Percentiles rank a stretch among this genome's conserved stretches.
Conservation (phyloP, 1,139 yeast genomes). For the Diutina sp. region DNA sequence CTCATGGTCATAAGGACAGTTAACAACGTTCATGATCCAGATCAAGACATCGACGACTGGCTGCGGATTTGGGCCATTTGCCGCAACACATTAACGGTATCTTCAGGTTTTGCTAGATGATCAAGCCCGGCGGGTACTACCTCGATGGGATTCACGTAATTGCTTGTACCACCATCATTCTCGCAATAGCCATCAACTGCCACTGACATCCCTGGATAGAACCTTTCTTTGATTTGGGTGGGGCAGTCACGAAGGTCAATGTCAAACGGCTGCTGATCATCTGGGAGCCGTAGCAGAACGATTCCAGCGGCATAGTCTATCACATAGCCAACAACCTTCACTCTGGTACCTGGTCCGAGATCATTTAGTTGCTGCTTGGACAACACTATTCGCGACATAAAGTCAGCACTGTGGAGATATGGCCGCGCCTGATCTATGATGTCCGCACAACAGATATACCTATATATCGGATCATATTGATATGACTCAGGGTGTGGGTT, state of each 20-base stretch:
- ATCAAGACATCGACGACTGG: background rate
- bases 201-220: background rate
- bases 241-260: background rate
- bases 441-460: background rate
- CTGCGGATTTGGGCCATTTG: background rate
- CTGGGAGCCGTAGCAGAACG: background rate
- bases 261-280: background rate
- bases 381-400: background rate
- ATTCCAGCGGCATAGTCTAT: background rate
- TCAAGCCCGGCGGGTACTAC: background rate
- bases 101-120: background rate
- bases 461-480: too few relatives aligned
- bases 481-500: too few relatives aligned
- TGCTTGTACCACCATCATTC: background rate
- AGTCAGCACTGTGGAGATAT: background rate
- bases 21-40: too few relatives aligned
- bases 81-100: background rate
- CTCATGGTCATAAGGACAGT: too few relatives aligned
- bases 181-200: background rate
- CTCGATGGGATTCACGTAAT: background rate
- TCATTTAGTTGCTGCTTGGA: background rate
- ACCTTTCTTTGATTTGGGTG: too few relatives aligned
- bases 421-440: background rate
- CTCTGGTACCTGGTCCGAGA: background rate
- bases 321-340: background rate